phyloP scores from a whole-genome alignment of 129 eudicot genomes.

The Deinandra increscens region DNA sequence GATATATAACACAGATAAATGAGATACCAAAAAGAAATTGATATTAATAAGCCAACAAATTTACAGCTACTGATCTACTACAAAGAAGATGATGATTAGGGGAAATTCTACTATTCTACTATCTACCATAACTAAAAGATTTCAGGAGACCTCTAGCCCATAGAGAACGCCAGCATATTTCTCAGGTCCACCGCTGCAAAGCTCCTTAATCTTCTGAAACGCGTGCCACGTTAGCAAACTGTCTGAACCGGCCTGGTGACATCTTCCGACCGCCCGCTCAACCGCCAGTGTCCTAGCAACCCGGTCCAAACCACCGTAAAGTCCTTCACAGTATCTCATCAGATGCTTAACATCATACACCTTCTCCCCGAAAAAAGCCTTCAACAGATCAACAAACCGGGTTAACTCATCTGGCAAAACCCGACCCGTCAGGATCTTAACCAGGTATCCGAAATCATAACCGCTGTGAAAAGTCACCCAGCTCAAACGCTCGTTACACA shows the following conservation, averaged over 20 bases:
- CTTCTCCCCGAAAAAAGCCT: slow-evolving; percentile 50
- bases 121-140: slow-evolving; percentile 24
- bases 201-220: slow-evolving; percentile 56
- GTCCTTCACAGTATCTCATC: slow-evolving; percentile 57
- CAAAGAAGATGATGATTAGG: background rate
- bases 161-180: slow-evolving; percentile 64
- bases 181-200: slow-evolving; percentile 43
- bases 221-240: slow-evolving; percentile 83
- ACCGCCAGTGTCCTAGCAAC: slow-evolving; percentile 53
- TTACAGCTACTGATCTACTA: slow-evolving; percentile 26
- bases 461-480: slow-evolving; percentile 79
- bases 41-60: slow-evolving; percentile 25
- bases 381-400: slow-evolving; percentile 39
- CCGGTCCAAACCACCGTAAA: slow-evolving; percentile 77
- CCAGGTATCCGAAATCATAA: slow-evolving; percentile 72
- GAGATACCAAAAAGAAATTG: slow-evolving; percentile 17
- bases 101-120: slow-evolving; percentile 21
- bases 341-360: slow-evolving; percentile 82
- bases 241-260: slow-evolving; percentile 90
- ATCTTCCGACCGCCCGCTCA: slow-evolving; percentile 52
- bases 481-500: slow-evolving; percentile 44
- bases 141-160: slow-evolving; percentile 63
- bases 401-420: slow-evolving; percentile 44
- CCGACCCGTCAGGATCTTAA: slow-evolving; percentile 50
- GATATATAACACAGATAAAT: background rate